Percentiles rank a stretch among this genome's conserved stretches.
Evolutionary conservation across 345 rosid genomes (phyloP).

Genomic region (Citrus mangshanensis): DNA sequence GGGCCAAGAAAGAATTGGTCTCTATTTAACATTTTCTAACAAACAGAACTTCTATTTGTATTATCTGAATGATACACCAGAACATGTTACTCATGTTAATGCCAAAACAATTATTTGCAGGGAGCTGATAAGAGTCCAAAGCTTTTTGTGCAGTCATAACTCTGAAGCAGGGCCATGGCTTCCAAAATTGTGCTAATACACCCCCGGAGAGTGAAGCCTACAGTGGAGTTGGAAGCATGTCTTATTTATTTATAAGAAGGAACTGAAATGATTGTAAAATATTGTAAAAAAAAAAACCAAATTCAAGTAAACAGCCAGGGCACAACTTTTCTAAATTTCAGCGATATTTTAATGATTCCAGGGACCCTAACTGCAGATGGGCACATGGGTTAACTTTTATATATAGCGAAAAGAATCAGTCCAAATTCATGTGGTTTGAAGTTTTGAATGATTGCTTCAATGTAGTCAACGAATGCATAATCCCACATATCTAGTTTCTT

Average conservation of each 20-base stretch:
- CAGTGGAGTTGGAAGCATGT: neutral
- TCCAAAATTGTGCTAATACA: neutral
- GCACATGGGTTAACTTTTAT: neutral
- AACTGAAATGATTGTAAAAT: neutral
- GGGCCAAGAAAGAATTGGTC: slow-evolving; percentile 10
- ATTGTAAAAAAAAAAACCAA: no score
- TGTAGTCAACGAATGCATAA: neutral
- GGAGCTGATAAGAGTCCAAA: neutral
- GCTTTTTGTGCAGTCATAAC: neutral
- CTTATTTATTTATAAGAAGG: neutral
- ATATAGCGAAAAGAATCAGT: neutral
- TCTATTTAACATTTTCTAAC: neutral
- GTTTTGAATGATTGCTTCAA: neutral
- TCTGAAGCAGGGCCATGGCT: neutral
- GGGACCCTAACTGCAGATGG: neutral
- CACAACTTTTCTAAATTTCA: neutral
- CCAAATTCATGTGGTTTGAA: neutral
- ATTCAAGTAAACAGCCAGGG: neutral
- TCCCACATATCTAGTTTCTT: neutral
- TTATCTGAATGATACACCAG: neutral
- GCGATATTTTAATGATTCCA: neutral
- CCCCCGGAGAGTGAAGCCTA: neutral
- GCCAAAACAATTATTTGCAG: neutral
- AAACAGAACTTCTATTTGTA: neutral
- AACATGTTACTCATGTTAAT: neutral